Evolutionary conservation across 345 rosid genomes (phyloP), one percentile per base, ranked within the genome.

Genomic region (Acer saccharum): DNA sequence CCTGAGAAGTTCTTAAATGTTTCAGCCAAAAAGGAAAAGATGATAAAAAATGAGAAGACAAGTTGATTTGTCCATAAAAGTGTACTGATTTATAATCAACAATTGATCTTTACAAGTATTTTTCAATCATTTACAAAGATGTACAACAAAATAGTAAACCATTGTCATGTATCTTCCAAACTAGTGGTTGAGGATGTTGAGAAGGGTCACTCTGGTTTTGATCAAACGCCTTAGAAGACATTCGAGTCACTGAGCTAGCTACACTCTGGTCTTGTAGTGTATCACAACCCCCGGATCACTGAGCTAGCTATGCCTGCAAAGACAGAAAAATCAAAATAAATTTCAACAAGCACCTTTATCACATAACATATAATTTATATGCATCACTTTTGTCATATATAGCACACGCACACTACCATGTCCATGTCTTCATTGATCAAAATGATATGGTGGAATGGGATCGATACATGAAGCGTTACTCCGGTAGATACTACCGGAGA

Each of bases 121-220:
- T 52, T 70, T 27, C 25, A 18, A 57, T 72, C 65, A 72, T n/a
- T 55, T 72, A 35, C 65, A 70, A 52, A 13, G 65, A 57, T 55
- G 48, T 32, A 57, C 50, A 55, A 2, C 20, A 57, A 72, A 72
- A 72, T 39, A n/a, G 65, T 32, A 35, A 43, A 57, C 27, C 74
- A 32, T 48, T 32, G 1, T 71, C 27, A 3, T 32, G 4, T 32
- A 71, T 55, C 0, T 72, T 35, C 17, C 76, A 60, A 20, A 65
- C 77, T 69, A 84, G 14, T 70, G 68, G 78, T 77, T 81, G 78
- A 87, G 58, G 35, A 52, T 81, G 76, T 84, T 79, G 62, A 79
- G 81, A 29, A 79, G 52, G 58, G 74, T 29, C 21, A 72, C 77
- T 68, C 80, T 72, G 4, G 77, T 23, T 81, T 76, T 72, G 74